Evolutionary conservation across 108 stramenopile genomes (phyloP), one percentile per base, ranked within the genome.

Genomic region (Skeletonema grethae): DNA sequence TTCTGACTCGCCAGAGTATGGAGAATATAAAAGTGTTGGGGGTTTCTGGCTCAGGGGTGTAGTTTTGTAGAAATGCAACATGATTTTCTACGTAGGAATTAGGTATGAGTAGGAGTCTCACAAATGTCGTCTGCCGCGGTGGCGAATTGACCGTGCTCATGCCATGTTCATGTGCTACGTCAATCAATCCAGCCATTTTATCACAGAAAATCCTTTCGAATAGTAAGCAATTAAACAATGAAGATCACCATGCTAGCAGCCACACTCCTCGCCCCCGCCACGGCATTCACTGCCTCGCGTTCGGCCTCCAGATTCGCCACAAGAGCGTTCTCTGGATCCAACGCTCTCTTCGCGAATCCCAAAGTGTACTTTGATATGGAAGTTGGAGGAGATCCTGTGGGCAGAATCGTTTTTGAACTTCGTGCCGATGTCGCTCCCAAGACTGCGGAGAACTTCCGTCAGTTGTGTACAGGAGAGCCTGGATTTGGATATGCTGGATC

Each of bases 401-500:
- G 97, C 7, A 81, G 97, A 61, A 94, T 99, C 57, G 86, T 84
- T 31, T 96, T 99, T 64, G 97, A 97, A 73, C 95, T 99, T 20
- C 88, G 82, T 71, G 94, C 93, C 24, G 97, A 99, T 75, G 96
- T 96, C 32, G 98, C 72, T 18, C 99, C 99, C 59, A 95, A 95
- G 79, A 98, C 98, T 0, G 98, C 95, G 15, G 98, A 97, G 78
- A 94, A 94, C 76, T 96, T 96, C 79, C 91, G 97, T 59, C 89
- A 88, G n/a, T 88, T 99, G 8, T 99, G 98, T 76, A 98, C 97
- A 10, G 98, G 97, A 36, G 97, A 97, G 84, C 73, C 92, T 65
- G 93, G 93, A 75, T 90, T 90, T 46, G 95, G 93, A 67, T 98
- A 95, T 85, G 89, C 96, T 77, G 99, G 96, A 58, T 84, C 74